Evolutionary conservation across 495 filamentous ascomycete species (phyloP), one percentile per base, ranked within the genome.

Genomic region (Pyrenula aspistea): DNA sequence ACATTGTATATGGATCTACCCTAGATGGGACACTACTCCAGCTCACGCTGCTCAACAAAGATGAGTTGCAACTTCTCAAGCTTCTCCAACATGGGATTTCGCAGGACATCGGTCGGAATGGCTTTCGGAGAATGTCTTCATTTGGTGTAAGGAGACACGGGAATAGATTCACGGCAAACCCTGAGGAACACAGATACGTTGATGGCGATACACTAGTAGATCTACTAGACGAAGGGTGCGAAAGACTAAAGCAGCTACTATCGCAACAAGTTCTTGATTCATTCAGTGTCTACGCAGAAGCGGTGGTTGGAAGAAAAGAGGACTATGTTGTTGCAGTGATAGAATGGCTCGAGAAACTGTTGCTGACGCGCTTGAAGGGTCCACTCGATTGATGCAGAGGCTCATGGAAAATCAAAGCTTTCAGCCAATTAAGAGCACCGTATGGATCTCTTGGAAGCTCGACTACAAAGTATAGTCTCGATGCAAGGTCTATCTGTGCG

Each of bases 11-110:
- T 31, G 88, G 86, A 0, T 72, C 82, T 8, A 78, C 78, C 24
- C 76, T 86, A 22, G 80, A 86, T 62, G 88, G 88, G 2, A 77
- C 83, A 0, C 60, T 90, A 15, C 76, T 77, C 55, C 77, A 83
- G 24, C 79, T 90, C 56, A 71, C 75, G n/a, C 63, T 82, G 12
- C 62, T 91, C 0, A 61, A 67, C 0, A 65, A 75, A 54, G 66
- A 77, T 19, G 71, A 78, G 24, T 83, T 80, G 78, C 68, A 71
- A n/a, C 69, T 90, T 48, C 72, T 91, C 2, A 68, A 72, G 51
- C 78, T 85, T 57, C 61, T 90, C 50, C 22, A 80, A 87, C 56
- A 82, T 83, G 56, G 59, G 89, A 47, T 80, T 77, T 54, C 59
- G 65, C 51, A 67, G 66, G 22, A 42, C 15, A 42, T 15, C 8